phyloP scores from a whole-genome alignment of 257 asterid species.

The Solanum clarkiae region DNA sequence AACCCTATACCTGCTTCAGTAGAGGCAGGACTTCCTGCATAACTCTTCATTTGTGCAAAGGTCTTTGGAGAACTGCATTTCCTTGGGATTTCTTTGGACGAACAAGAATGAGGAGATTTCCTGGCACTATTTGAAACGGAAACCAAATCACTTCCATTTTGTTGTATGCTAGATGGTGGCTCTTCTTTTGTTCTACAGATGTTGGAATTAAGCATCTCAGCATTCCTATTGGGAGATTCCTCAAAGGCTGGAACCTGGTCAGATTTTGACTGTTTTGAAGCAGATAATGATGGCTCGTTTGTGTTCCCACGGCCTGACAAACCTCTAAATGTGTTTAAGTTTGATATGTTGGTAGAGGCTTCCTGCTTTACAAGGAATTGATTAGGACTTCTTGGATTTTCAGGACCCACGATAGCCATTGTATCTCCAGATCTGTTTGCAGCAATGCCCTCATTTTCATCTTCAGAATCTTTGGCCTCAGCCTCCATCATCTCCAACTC shows the following conservation, averaged over 20 bases:
- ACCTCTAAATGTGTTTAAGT: conserved; percentile 19
- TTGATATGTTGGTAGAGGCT: not conserved
- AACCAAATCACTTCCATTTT: conserved; percentile 15
- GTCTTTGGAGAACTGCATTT: conserved; percentile 22
- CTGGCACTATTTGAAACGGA: conserved; percentile 26
- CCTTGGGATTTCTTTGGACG: conserved; percentile 18
- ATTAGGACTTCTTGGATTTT: conserved; percentile 11
- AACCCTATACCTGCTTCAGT: conserved; percentile 9
- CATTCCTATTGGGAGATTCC: conserved; percentile 12
- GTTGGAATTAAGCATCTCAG: conserved; percentile 12
- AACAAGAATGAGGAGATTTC: conserved; percentile 27
- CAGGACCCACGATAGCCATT: conserved; percentile 24
- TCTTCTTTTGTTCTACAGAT: conserved; percentile 14
- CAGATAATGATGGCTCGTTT: conserved; percentile 13
- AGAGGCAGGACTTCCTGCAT: conserved; percentile 13
- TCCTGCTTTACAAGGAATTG: conserved; percentile 26
- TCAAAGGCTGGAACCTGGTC: conserved; percentile 8
- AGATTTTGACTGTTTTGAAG: conserved; percentile 17
- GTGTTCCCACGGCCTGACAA: conserved; percentile 10
- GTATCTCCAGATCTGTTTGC: conserved; percentile 12
- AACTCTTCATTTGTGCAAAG: conserved; percentile 13
- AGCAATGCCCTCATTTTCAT: conserved; percentile 57
- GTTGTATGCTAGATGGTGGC: conserved; percentile 14
- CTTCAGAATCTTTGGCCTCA: conserved; percentile 95
- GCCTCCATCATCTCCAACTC: conserved; percentile 70